A percentile compares a stretch with the other conserved stretches of the same genome.
These are phyloP conservation scores for Pleurotus tuoliensis DNA, from an alignment of 768 basidiomycete genomes.

Conservation along the genomic window DNA sequence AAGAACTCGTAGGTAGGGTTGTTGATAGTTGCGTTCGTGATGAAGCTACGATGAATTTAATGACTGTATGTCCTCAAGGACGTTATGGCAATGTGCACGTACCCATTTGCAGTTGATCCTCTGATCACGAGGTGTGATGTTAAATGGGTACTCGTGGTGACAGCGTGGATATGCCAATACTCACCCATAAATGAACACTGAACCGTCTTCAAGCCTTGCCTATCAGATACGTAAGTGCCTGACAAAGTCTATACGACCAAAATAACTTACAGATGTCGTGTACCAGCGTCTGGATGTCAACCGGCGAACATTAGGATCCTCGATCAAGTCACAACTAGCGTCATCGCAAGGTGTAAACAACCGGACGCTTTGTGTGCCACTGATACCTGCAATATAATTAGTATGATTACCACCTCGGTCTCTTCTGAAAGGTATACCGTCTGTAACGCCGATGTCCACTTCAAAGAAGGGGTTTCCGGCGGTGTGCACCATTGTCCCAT, in stretches of 20 bases:
- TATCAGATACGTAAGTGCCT: not conserved
- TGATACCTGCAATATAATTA: conserved; percentile 10
- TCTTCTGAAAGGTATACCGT: not conserved
- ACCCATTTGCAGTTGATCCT: not conserved
- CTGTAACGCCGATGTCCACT: conserved; percentile 10
- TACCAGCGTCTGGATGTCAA: conserved; percentile 39
- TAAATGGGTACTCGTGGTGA: not conserved
- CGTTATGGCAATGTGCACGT: not conserved
- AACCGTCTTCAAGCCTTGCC: conserved; percentile 13
- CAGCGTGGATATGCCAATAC: not conserved
- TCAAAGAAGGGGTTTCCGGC: conserved; percentile 10
- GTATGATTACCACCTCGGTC: not conserved
- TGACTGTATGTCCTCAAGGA: not conserved
- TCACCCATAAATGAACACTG: conserved; percentile 4
- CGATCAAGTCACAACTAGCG: conserved; percentile 28
- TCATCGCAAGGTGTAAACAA: conserved; percentile 37
- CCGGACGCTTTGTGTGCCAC: conserved; percentile 32
- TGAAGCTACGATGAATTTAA: conserved; percentile 38
- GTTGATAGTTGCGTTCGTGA: conserved; percentile 38
- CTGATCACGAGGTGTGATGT: not conserved
- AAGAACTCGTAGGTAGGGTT: conserved; percentile 5
- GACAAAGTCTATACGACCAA: not conserved
- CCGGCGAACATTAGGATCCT: conserved; percentile 28
- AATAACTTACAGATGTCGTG: conserved; percentile 29
- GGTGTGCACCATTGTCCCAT: conserved; percentile 34